Conservation (phyloP, 2,329 filamentous ascomycete genomes). For the Hypomyces rosellus region DNA sequence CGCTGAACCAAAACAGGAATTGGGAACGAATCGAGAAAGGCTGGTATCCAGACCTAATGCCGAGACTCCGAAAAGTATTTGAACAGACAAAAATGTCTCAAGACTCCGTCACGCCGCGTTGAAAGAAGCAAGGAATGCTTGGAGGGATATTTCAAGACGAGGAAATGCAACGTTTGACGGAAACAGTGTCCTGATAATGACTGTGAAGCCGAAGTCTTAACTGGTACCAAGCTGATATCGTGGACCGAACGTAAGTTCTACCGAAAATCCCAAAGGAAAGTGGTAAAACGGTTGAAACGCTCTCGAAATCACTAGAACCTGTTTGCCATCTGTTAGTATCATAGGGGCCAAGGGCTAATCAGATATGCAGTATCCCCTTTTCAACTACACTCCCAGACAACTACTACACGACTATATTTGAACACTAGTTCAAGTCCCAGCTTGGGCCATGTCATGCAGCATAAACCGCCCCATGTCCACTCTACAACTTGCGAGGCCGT, state of each 20-base stretch:
- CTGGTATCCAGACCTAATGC: slow-evolving; percentile 30
- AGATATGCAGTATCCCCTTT: too few species aligned
- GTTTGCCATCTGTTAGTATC: slow-evolving; percentile 18
- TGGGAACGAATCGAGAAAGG: slow-evolving; percentile 29
- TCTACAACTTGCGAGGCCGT: too few species aligned
- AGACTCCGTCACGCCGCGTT: slow-evolving; percentile 36
- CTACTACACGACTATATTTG: too few species aligned
- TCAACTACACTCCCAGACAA: too few species aligned
- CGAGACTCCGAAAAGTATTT: slow-evolving; percentile 32
- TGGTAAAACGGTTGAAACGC: slow-evolving; percentile 33
- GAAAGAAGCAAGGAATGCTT: slow-evolving; percentile 28
- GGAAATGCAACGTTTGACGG: slow-evolving; percentile 13
- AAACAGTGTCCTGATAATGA: slow-evolving; percentile 14
- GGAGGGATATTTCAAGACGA: slow-evolving; percentile 13
- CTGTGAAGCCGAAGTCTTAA: slow-evolving; percentile 22
- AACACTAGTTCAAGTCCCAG: too few species aligned
- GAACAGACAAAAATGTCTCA: slow-evolving; percentile 31
- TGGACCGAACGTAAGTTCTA: slow-evolving; percentile 29
- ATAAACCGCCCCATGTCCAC: too few species aligned
- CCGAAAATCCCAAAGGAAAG: slow-evolving; percentile 35
- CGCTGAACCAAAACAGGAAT: slow-evolving; percentile 24
- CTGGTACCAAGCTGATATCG: slow-evolving; percentile 18
- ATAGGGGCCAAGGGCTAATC: too few species aligned
- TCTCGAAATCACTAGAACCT: slow-evolving; percentile 38
- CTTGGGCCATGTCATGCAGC: too few species aligned